These are phyloP conservation scores for Globomyces sp. DNA, from an alignment of 371 early-diverging fungal species.

Conservation along the genomic window DNA sequence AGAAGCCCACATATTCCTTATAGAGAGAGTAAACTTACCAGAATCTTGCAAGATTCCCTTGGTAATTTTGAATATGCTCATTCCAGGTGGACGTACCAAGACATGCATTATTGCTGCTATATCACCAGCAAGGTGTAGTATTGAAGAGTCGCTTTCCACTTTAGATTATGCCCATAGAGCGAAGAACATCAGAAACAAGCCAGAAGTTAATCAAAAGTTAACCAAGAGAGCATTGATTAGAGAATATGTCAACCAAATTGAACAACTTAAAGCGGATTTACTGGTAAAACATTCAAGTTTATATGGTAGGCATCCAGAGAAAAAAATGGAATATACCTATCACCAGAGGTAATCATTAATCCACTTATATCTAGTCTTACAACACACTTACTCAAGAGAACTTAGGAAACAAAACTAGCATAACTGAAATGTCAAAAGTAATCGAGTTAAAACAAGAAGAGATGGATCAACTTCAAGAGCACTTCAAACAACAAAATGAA, in stretches of 20 bases:
- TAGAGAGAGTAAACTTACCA: conserved; percentile 91
- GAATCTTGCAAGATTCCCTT: conserved; percentile 93
- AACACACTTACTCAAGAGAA: conserved; percentile 54
- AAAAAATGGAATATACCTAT: conserved; percentile 71
- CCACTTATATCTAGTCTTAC: conserved; percentile 35
- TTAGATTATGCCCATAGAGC: conserved; percentile 94
- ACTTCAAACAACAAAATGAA: conserved; percentile 46
- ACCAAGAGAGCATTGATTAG: conserved; percentile 73
- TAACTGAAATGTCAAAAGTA: conserved; percentile 54
- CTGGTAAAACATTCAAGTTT: conserved; percentile 13
- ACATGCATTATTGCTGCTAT: conserved; percentile 94
- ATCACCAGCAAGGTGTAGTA: conserved; percentile 69
- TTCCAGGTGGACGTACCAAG: conserved; percentile 75
- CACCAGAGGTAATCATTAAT: conserved; percentile 47
- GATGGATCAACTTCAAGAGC: conserved; percentile 39
- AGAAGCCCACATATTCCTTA: conserved; percentile 85
- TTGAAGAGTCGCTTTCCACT: conserved; percentile 90
- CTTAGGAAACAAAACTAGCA: conserved; percentile 53
- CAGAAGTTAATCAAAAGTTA: conserved; percentile 78
- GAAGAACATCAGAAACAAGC: conserved; percentile 89
- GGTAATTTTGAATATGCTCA: conserved; percentile 24
- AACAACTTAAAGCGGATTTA: conserved; percentile 57
- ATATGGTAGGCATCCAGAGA: conserved; percentile 54
- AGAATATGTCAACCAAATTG: conserved; percentile 67
- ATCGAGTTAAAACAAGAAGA: conserved; percentile 44